Evolutionary conservation across 2,329 filamentous ascomycete species (phyloP), one percentile per base, ranked within the genome.

Genomic region (Colletotrichum kahawae): DNA sequence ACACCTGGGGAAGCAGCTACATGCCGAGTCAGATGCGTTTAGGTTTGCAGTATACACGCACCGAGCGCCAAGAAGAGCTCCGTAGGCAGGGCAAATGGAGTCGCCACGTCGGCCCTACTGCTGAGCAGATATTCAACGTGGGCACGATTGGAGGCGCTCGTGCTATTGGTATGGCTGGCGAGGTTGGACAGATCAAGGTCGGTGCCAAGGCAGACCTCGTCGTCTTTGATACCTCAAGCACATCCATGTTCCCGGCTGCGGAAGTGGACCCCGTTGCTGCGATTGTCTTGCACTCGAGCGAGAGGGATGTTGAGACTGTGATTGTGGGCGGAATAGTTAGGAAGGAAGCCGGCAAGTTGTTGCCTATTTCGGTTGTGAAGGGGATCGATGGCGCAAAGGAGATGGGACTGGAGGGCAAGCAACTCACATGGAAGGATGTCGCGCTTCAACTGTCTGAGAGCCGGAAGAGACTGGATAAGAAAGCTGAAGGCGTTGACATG

Each of bases 181-280:
- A 84, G 59, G 81, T 89, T 29, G 88, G 88, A 0, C 85, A 83
- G 21, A 81, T 91, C 51, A 80, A 80, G n/a, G 85, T 84, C 14
- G 87, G 88, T 1, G 86, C 86, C 75, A 80, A 81, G 38, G 88
- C 88, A 3, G 89, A 90, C 79, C 74, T 91, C 0, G 81, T 88
- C 4, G 81, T 90, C 1, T 89, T 89, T 65, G 85, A 88, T 75
- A 82, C 81, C 7, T 7, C 8, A 2, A 67, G 54, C 24, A 36
- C 68, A 1, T 54, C 72, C 5, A 86, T 88, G 85, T 77, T 87
- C 5, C 82, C 82, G 14, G 85, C 82, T 5, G 84, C 81, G 1
- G 81, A 84, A 34, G 82, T 87, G 33, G 82, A 88, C 70, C 85
- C 86, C 1, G 79, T 88, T 9, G 84, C 84, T 1, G 85, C 85